Evolutionary conservation across 148 eudicot genomes (phyloP).

Genomic region (Talinum fruticosum): DNA sequence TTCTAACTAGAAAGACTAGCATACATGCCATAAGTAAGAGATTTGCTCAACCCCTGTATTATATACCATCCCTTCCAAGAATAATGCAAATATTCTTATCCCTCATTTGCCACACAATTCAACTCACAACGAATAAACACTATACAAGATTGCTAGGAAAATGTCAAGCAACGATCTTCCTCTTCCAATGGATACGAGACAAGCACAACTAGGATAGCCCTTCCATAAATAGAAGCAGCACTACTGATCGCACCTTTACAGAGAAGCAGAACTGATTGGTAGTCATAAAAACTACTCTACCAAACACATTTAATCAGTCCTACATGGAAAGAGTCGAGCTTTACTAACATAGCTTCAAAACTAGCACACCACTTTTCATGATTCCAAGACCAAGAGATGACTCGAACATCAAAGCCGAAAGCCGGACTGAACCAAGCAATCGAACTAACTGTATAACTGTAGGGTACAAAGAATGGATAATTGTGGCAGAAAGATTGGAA

Average conservation of each 20-base stretch:
- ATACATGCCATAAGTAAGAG: background rate
- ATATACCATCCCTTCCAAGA: background rate
- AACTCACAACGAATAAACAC: background rate
- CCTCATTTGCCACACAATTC: background rate
- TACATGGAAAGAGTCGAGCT: background rate
- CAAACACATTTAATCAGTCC: background rate
- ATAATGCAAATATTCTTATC: background rate
- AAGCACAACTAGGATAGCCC: background rate
- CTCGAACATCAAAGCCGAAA: background rate
- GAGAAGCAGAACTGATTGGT: background rate
- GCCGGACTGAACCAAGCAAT: background rate
- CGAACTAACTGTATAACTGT: background rate
- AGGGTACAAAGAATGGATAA: background rate
- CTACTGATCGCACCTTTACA: background rate
- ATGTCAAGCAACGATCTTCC: background rate
- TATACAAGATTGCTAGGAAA: background rate
- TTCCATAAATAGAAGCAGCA: background rate
- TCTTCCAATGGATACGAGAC: background rate
- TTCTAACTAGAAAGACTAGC: background rate
- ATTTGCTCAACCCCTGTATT: too few relatives aligned
- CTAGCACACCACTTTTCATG: background rate
- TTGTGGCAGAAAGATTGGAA: background rate
- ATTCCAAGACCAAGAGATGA: background rate
- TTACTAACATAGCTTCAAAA: background rate
- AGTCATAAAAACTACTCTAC: background rate